Evolutionary conservation across 2,329 filamentous ascomycete genomes (phyloP), one percentile per base, ranked within the genome.

Genomic region (Penicillium sp.): DNA sequence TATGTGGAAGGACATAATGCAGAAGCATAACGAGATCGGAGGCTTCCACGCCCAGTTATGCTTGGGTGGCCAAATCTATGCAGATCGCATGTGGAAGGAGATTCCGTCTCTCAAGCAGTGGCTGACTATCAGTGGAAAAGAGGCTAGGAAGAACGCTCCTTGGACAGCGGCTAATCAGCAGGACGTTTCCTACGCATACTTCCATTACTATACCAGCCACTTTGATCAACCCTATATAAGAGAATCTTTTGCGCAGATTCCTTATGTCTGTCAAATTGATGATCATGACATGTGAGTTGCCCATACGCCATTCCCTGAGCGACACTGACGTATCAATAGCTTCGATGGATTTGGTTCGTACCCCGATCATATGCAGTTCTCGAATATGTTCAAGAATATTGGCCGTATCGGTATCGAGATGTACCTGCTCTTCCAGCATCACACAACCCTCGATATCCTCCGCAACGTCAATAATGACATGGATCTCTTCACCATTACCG

Each of bases 1-100:
- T 69, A 96, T 99, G 93, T 99, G 94, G 94, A 97, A 97, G 68
- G 94, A 99, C 66, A 92, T 99, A 27, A 81, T 99, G 69, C 91
- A 97, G 74, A 97, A 97, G 80, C 96, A 99, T 66, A 85, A 92
- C 27, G 94, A 99, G 65, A 96, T 92, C 63, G 91, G 92, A 51
- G 94, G 94, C 1, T 99, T 97, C 72, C 94, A 99, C 67, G 87
- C 90, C 7, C 94, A 99, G 68, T 80, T 99, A 7, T 94, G 93
- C 13, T 78, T 97, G 4, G 94, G 94, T 51, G 90, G 94, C 56
- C 94, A 99, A 71, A 95, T 99, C 48, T 97, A 95, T 68, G 94
- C 91, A 1, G 94, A 99, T 73, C 81, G 94, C 32, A 76, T 99
- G 61, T 99, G 94, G 94, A 96, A 93, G 69, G 94, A 99, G 68